phyloP scores from a whole-genome alignment of 305 asterid genomes.

The Rubia occidens region DNA sequence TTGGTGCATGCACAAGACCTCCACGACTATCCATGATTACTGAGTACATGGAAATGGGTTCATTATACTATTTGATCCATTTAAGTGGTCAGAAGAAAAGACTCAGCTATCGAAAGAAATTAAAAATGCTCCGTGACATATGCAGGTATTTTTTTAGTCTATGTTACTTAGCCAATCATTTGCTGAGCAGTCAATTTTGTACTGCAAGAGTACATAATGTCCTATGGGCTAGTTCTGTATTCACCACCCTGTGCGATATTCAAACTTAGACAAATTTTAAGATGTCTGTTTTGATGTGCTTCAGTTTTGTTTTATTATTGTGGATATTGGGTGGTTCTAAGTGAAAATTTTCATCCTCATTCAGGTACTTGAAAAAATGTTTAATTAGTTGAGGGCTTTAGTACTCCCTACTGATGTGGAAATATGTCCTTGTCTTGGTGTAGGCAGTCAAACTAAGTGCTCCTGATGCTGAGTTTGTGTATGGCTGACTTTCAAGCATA shows the following conservation, averaged over 20 bases:
- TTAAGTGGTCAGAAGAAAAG: conserved; percentile 90
- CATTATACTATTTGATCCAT: conserved; percentile 79
- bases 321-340: background rate
- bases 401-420: background rate
- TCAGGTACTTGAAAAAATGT: background rate
- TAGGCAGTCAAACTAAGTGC: background rate
- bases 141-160: conserved; percentile 69
- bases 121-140: conserved; percentile 94
- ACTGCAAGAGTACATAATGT: background rate
- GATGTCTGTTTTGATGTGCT: background rate
- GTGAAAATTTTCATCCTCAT: background rate
- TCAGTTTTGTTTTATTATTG: background rate
- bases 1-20: conserved; percentile 95
- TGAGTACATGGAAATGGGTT: conserved; percentile 99
- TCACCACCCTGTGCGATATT: background rate
- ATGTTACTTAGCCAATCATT: background rate
- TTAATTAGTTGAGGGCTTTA: background rate
- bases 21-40: conserved; percentile 90
- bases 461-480: background rate
- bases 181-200: background rate
- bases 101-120: conserved; percentile 77
- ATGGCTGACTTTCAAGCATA: background rate
- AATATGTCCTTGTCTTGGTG: background rate
- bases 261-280: background rate
- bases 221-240: background rate